A percentile compares a stretch with the other conserved stretches of the same genome.
These are phyloP conservation scores for Mantamonas sphyraenae DNA, from an alignment of 78 protist genomes.

Conservation along the genomic window DNA sequence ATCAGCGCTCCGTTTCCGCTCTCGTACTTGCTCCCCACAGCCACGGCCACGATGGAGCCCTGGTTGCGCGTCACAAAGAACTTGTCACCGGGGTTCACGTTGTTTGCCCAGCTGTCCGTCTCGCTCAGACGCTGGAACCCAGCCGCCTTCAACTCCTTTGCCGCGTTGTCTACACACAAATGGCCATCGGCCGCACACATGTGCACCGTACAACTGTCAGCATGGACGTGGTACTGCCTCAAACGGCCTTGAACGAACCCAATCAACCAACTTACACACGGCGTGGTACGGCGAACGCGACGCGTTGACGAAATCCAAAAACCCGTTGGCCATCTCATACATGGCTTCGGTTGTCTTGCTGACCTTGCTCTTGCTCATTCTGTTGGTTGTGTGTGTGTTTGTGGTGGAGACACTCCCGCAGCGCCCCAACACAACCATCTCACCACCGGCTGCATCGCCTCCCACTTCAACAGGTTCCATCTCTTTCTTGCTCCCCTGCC, in stretches of 20 bases:
- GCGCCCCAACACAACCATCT: no score
- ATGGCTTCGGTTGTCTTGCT: neutral
- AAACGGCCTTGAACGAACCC: neutral
- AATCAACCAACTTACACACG: neutral
- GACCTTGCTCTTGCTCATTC: neutral
- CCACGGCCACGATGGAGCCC: slow-evolving; percentile 71
- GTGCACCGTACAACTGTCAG: no score
- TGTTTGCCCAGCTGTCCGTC: slow-evolving; percentile 7
- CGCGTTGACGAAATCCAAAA: slow-evolving; percentile 6
- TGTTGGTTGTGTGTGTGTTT: neutral
- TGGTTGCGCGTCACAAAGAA: slow-evolving; percentile 87
- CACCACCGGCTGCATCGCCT: no score
- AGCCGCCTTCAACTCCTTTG: slow-evolving; percentile 10
- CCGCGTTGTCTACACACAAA: neutral
- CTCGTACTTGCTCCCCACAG: slow-evolving; percentile 75
- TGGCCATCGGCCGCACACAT: neutral
- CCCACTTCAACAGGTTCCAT: no score
- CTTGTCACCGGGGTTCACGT: slow-evolving; percentile 47
- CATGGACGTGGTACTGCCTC: no score
- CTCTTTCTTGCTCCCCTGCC: no score
- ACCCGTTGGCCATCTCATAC: neutral
- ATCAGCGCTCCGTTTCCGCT: slow-evolving; percentile 64
- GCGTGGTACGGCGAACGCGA: slow-evolving; percentile 61
- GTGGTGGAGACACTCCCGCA: no score
- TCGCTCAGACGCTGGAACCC: slow-evolving; percentile 59